A percentile compares a stretch with the other conserved stretches of the same genome.
Evolutionary conservation across 345 rosid genomes (phyloP).

Genomic region (Anastatica hierochuntica): DNA sequence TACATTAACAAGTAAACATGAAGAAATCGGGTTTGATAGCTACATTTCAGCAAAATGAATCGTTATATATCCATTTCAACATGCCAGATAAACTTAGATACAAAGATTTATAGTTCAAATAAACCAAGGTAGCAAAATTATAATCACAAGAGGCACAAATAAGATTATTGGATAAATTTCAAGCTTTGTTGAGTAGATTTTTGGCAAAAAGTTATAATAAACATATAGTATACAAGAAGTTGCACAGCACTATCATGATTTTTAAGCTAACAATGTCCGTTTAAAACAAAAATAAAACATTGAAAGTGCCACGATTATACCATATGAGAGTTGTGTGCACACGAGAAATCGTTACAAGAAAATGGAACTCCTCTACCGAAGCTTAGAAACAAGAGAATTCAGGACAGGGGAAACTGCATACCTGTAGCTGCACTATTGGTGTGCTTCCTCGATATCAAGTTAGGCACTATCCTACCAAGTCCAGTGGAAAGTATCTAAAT

Average conservation of each 20-base stretch:
- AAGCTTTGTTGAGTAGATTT: background rate
- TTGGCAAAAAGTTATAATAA: background rate
- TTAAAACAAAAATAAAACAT: background rate
- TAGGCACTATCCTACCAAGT: constrained; percentile 97
- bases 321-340: background rate
- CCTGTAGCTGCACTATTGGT: constrained; percentile 98
- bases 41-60: background rate
- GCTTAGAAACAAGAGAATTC: background rate
- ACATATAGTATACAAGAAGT: background rate
- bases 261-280: background rate
- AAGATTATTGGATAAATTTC: background rate
- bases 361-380: background rate
- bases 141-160: background rate
- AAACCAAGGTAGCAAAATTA: background rate
- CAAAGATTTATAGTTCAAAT: background rate
- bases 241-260: background rate
- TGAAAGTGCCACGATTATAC: background rate
- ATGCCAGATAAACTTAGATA: background rate
- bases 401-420: constrained; percentile 14
- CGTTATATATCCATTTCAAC: background rate
- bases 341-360: background rate
- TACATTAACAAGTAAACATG: background rate
- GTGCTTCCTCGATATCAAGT: constrained; percentile 97
- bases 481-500: constrained; percentile 95
- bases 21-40: background rate